phyloP scores from a whole-genome alignment of 495 filamentous ascomycete genomes.

The Neurospora pannonica region DNA sequence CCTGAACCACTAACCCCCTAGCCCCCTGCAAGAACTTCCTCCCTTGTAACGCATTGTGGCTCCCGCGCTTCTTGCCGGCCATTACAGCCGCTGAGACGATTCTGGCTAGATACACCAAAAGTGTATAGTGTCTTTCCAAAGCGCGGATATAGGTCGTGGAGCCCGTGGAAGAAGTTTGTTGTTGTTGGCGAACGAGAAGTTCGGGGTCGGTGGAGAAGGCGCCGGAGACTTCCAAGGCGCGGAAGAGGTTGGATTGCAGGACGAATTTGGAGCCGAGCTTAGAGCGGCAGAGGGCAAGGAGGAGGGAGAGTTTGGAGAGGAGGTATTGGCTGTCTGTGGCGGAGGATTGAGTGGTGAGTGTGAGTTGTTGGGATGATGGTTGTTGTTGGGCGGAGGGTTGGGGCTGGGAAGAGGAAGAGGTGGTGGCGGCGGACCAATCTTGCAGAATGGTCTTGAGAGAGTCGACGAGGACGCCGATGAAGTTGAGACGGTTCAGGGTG shows the following conservation, averaged over 20 bases:
- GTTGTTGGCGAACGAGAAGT: slow-evolving; percentile 27
- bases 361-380: neutral
- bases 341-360: slow-evolving; percentile 9
- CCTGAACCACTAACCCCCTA: slow-evolving; percentile 66
- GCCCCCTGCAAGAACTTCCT: slow-evolving; percentile 70
- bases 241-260: slow-evolving; percentile 82
- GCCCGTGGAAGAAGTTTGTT: neutral
- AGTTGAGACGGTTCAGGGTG: slow-evolving; percentile 72
- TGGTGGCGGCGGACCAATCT: slow-evolving; percentile 39
- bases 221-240: slow-evolving; percentile 62
- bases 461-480: slow-evolving; percentile 81
- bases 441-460: slow-evolving; percentile 59
- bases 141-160: slow-evolving; percentile 36
- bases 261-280: slow-evolving; percentile 70
- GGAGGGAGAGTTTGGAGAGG: slow-evolving; percentile 67
- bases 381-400: neutral
- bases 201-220: slow-evolving; percentile 91
- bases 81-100: slow-evolving; percentile 74
- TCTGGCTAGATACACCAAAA: slow-evolving; percentile 71
- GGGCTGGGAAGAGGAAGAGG: neutral
- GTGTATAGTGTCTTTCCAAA: slow-evolving; percentile 68
- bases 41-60: slow-evolving; percentile 73
- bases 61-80: slow-evolving; percentile 45
- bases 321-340: slow-evolving; percentile 44
- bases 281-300: slow-evolving; percentile 76